These are phyloP conservation scores for Arabidopsis suecica DNA, from an alignment of 345 rosid genomes.

Conservation along the genomic window DNA sequence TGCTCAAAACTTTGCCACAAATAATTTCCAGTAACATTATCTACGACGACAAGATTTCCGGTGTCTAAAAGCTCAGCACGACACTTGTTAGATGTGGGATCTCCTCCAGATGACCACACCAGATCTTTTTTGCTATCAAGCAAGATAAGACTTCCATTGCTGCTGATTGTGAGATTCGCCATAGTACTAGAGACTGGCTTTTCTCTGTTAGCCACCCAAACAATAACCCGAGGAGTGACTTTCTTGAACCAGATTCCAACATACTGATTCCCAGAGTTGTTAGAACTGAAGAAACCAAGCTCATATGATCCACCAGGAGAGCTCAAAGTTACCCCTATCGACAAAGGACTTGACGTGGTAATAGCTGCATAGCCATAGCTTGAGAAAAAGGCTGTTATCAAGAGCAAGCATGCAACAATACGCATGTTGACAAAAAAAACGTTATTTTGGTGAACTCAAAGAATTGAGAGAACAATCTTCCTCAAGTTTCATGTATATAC, in stretches of 20 bases:
- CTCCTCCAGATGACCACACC: conserved; percentile 41
- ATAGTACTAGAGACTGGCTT: conserved; percentile 20
- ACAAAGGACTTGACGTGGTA: conserved; percentile 41
- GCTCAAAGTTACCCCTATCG: conserved; percentile 27
- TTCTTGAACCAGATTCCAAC: conserved; percentile 59
- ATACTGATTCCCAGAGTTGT: conserved; percentile 40
- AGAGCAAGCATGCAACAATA: conserved; percentile 23
- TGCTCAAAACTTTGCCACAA: conserved; percentile 46
- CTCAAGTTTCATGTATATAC: conserved; percentile 18
- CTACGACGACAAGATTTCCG: conserved; percentile 42
- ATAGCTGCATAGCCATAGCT: conserved; percentile 37
- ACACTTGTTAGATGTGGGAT: conserved; percentile 22
- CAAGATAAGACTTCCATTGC: conserved; percentile 42
- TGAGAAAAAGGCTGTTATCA: conserved; percentile 38
- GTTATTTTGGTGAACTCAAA: conserved; percentile 13
- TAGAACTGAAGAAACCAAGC: conserved; percentile 49
- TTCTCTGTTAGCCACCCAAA: conserved; percentile 53
- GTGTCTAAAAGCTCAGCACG: conserved; percentile 43
- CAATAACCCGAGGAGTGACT: conserved; percentile 38
- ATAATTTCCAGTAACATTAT: conserved; percentile 36
- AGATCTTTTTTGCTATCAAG: conserved; percentile 35
- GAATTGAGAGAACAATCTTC: conserved; percentile 23
- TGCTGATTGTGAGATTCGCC: conserved; percentile 39
- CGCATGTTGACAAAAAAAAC: conserved; percentile 19
- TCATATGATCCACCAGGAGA: conserved; percentile 46